phyloP scores from a whole-genome alignment of 805 yeast genomes.

The Ogataea saltuana region DNA sequence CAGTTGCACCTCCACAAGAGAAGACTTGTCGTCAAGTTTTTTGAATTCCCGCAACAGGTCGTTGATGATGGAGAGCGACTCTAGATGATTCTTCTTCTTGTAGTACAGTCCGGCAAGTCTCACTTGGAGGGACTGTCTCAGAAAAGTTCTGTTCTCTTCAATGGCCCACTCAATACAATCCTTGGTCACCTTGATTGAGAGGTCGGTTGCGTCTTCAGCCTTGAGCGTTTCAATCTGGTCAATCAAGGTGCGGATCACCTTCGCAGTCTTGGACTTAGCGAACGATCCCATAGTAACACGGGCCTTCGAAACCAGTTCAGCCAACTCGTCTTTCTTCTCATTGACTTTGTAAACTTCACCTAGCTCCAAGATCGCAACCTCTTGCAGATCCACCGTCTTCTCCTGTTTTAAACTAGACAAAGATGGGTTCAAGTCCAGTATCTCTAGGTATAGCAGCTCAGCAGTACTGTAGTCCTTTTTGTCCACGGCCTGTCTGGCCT shows the following conservation, averaged over 20 bases:
- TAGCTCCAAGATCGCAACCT: constrained; percentile 69
- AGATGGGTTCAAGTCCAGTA: constrained; percentile 39
- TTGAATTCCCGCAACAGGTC: constrained; percentile 80
- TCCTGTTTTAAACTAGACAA: constrained; percentile 34
- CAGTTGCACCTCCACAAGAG: constrained; percentile 92
- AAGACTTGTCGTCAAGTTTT: constrained; percentile 91
- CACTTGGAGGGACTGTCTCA: constrained; percentile 85
- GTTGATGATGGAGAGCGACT: constrained; percentile 71
- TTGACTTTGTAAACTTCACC: constrained; percentile 66
- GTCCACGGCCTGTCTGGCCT: constrained; percentile 61
- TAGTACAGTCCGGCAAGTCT: constrained; percentile 77
- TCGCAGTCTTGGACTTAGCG: constrained; percentile 95
- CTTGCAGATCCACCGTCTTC: constrained; percentile 54
- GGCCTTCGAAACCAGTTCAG: constrained; percentile 63
- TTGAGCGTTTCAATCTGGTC: constrained; percentile 72
- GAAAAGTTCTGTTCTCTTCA: constrained; percentile 77
- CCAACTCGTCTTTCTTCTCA: constrained; percentile 51
- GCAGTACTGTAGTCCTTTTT: constrained; percentile 55
- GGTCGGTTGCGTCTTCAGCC: constrained; percentile 50
- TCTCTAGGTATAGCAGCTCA: constrained; percentile 55
- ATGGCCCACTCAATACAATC: constrained; percentile 88
- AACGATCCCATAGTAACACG: constrained; percentile 65
- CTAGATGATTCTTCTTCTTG: constrained; percentile 61
- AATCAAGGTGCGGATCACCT: constrained; percentile 77
- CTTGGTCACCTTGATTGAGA: constrained; percentile 71